These are phyloP conservation scores for Oryza coarctata DNA, from an alignment of 176 grass and related monocot species.

Conservation along the genomic window DNA sequence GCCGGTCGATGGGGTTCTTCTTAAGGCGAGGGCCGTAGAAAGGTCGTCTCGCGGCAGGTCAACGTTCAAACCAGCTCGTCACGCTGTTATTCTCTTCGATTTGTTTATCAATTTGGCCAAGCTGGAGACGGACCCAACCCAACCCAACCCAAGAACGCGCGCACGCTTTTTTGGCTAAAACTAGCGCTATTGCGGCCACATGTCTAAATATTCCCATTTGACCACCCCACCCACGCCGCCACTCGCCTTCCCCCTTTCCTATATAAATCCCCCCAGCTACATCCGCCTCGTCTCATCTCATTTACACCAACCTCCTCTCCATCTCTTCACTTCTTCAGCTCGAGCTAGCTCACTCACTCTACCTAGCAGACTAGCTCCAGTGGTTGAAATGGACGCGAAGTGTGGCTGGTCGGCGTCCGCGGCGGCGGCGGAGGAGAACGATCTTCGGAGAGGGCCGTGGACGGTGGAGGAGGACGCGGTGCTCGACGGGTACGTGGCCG, in stretches of 20 bases:
- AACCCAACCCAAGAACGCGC: slow-evolving; percentile 9
- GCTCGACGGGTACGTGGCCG: slow-evolving; percentile 42
- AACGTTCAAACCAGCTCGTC: slow-evolving; percentile 21
- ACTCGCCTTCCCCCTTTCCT: not conserved
- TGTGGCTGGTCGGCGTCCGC: not conserved
- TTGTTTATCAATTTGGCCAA: not conserved
- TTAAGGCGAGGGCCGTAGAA: not conserved
- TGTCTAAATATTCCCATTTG: slow-evolving; percentile 43
- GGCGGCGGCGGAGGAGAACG: not conserved
- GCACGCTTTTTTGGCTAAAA: slow-evolving; percentile 4
- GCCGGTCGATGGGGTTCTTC: no score
- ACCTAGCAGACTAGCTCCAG: not conserved
- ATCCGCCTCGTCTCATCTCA: not conserved
- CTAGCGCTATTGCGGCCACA: slow-evolving; percentile 44
- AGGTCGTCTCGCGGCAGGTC: not conserved
- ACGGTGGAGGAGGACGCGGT: slow-evolving; percentile 72
- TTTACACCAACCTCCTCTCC: slow-evolving; percentile 13
- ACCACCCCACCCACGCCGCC: slow-evolving; percentile 25
- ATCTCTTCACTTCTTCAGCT: not conserved
- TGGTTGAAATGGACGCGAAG: slow-evolving; percentile 1
- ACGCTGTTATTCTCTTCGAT: not conserved
- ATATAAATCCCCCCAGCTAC: slow-evolving; percentile 14
- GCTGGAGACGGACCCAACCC: not conserved
- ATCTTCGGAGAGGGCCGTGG: slow-evolving; percentile 63
- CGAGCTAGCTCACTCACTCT: slow-evolving; percentile 11